Conservation (phyloP, 352 stramenopile species). For the Albugo candida region DNA sequence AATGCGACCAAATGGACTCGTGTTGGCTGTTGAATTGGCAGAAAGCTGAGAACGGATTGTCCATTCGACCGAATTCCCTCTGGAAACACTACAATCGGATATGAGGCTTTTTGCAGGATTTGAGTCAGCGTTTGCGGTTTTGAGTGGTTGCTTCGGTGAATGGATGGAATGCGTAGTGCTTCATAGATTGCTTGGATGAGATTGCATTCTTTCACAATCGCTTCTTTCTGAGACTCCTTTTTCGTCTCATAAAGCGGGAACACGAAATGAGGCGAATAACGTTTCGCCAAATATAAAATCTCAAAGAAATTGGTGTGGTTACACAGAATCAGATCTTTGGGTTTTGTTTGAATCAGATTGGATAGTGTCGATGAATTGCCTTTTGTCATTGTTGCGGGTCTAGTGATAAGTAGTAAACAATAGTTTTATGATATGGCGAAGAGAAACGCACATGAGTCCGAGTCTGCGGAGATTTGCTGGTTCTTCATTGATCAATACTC, state of each 20-base stretch:
- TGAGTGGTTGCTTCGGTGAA: background rate
- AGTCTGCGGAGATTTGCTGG: conserved; percentile 49
- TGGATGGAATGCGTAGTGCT: background rate
- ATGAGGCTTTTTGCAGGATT: conserved; percentile 31
- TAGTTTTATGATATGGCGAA: background rate
- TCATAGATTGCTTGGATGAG: background rate
- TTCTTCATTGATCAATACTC: conserved; percentile 47
- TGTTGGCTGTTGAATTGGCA: conserved; percentile 36
- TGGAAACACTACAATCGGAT: conserved; percentile 51
- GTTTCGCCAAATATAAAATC: conserved; percentile 48
- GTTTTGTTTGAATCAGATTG: conserved; percentile 13
- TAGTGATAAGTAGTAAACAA: background rate
- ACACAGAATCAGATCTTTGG: conserved; percentile 49
- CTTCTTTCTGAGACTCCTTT: background rate
- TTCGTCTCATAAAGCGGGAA: conserved; percentile 15
- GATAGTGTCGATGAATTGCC: too few species aligned
- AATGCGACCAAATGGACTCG: conserved; percentile 58
- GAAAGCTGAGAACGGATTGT: conserved; percentile 50
- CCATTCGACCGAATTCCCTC: conserved; percentile 60
- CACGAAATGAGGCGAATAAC: conserved; percentile 64
- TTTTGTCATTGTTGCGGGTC: too few species aligned
- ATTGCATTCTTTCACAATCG: background rate
- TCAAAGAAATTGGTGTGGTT: conserved; percentile 73
- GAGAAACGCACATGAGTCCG: conserved; percentile 24
- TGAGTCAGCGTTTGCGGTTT: conserved; percentile 40